Conservation (phyloP, 2,329 filamentous ascomycete species). For the Corynespora cassiicola region DNA sequence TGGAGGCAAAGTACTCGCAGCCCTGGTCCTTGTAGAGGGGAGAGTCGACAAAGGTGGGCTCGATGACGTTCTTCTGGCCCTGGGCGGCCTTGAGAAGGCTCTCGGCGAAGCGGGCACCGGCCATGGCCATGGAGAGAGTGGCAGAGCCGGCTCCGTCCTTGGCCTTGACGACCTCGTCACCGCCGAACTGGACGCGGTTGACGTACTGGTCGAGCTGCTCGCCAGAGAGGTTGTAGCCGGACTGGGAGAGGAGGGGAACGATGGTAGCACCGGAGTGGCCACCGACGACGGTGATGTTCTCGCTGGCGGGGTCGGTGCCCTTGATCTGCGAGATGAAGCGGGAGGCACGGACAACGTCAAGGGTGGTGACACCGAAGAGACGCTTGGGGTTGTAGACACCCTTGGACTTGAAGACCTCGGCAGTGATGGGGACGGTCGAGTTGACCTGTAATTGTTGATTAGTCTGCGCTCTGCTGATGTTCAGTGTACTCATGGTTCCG, state of each 20-base stretch:
- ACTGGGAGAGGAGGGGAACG: slow-evolving; percentile 95
- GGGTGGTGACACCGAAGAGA: slow-evolving; percentile 98
- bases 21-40: slow-evolving; percentile 99
- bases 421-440: slow-evolving; percentile 97
- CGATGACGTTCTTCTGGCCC: slow-evolving; percentile 92
- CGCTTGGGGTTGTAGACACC: slow-evolving; percentile 99
- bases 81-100: slow-evolving; percentile 89
- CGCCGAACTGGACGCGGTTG: slow-evolving; percentile 97
- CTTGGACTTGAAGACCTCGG: slow-evolving; percentile 93
- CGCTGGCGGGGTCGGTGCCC: slow-evolving; percentile 84
- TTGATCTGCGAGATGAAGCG: slow-evolving; percentile 98
- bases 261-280: slow-evolving; percentile 99
- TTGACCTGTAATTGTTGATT: slow-evolving; percentile 68
- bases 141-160: slow-evolving; percentile 98
- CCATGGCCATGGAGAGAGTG: slow-evolving; percentile 98
- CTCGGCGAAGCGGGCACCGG: slow-evolving; percentile 85
- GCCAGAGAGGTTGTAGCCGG: slow-evolving; percentile 83
- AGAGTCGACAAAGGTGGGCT: slow-evolving; percentile 97
- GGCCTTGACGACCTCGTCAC: slow-evolving; percentile 98
- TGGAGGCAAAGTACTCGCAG: slow-evolving; percentile 94
- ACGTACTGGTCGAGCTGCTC: slow-evolving; percentile 78
- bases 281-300: slow-evolving; percentile 95
- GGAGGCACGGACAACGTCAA: slow-evolving; percentile 96
- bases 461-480: slow-evolving; percentile 3
- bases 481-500: slow-evolving; percentile 21